phyloP scores from a whole-genome alignment of 306 rosid species.

The Ceratonia siliqua region DNA sequence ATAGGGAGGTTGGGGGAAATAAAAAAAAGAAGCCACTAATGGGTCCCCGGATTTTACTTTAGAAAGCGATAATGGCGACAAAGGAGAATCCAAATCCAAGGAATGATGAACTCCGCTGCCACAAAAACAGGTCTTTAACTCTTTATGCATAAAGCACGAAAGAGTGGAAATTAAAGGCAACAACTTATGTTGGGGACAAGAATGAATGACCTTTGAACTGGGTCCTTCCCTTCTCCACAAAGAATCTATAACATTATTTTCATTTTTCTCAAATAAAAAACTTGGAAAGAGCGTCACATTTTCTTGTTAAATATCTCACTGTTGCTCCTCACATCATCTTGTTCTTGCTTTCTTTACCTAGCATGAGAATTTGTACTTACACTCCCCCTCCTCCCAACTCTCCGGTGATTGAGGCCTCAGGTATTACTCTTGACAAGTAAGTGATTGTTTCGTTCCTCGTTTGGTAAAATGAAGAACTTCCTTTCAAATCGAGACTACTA shows the following conservation, averaged over 20 bases:
- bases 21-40: conserved; percentile 29
- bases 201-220: conserved; percentile 50
- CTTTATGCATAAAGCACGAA: conserved; percentile 55
- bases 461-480: not conserved
- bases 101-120: conserved; percentile 83
- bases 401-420: conserved; percentile 30
- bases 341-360: conserved; percentile 34
- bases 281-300: conserved; percentile 21
- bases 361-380: conserved; percentile 20
- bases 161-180: conserved; percentile 63
- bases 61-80: conserved; percentile 62
- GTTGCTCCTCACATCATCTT: conserved; percentile 37
- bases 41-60: conserved; percentile 47
- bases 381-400: conserved; percentile 19
- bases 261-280: conserved; percentile 42
- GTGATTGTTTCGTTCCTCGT: conserved; percentile 30
- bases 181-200: conserved; percentile 52
- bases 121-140: conserved; percentile 41
- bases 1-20: not conserved
- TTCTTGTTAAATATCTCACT: conserved; percentile 52
- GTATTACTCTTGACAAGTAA: conserved; percentile 32
- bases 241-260: conserved; percentile 39
- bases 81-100: conserved; percentile 44
- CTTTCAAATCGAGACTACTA: not conserved
- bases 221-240: conserved; percentile 40